Conservation (phyloP, 805 yeast genomes). For the Yarrowia porcina region DNA sequence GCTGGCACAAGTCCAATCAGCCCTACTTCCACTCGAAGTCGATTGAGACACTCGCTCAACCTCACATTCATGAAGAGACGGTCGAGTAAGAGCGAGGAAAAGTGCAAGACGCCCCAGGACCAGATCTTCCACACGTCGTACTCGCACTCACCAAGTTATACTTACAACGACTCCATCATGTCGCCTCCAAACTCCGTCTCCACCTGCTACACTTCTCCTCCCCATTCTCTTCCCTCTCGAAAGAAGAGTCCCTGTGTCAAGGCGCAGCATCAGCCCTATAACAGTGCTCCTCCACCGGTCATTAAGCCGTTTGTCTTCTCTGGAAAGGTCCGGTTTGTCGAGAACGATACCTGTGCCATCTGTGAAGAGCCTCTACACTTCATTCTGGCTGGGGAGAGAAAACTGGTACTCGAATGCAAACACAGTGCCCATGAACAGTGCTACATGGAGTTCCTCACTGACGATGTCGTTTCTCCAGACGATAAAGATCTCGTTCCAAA, state of each 20-base stretch:
- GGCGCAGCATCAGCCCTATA: neutral
- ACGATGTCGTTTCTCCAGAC: conserved; percentile 3
- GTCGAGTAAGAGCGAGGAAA: neutral
- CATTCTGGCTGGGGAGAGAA: conserved; percentile 8
- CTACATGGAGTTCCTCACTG: neutral
- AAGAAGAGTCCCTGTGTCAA: neutral
- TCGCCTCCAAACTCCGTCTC: neutral
- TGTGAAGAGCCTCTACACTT: conserved; percentile 12
- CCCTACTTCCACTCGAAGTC: neutral
- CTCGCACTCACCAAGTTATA: neutral
- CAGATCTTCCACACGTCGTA: neutral
- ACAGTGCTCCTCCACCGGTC: conserved; percentile 1
- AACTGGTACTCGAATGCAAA: neutral
- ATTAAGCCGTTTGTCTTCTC: conserved; percentile 5
- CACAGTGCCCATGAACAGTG: conserved; percentile 14
- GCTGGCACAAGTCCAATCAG: neutral
- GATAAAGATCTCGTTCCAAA: neutral
- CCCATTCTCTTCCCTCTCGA: neutral
- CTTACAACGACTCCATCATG: neutral
- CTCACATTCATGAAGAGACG: conserved; percentile 11
- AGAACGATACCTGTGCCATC: conserved; percentile 1
- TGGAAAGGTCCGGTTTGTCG: neutral
- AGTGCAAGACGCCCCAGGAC: neutral
- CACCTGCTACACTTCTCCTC: conserved; percentile 1
- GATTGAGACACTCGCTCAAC: neutral